These are phyloP conservation scores for Purshia tridentata DNA, from an alignment of 306 rosid genomes.

Conservation along the genomic window DNA sequence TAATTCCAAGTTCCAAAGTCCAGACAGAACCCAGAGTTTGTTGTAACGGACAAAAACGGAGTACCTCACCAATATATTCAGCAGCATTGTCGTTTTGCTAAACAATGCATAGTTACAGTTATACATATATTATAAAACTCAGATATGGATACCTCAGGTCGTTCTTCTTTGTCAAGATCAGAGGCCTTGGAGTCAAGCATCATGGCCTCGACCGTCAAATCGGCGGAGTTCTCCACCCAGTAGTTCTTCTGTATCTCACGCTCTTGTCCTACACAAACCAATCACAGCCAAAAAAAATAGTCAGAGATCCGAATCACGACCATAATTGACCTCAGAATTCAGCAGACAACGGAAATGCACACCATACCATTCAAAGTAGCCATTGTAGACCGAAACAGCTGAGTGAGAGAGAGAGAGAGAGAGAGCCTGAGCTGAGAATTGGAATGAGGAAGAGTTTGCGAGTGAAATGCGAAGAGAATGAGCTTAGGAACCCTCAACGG, in stretches of 20 bases:
- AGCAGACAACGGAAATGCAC: neutral
- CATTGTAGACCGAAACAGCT: constrained; percentile 24
- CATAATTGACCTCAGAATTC: neutral
- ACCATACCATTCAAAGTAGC: constrained; percentile 24
- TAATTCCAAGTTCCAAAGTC: neutral
- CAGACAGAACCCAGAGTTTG: neutral
- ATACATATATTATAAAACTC: neutral
- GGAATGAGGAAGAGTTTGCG: neutral
- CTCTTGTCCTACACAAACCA: constrained; percentile 40
- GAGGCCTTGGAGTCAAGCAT: constrained; percentile 95
- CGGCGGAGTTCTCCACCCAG: constrained; percentile 70
- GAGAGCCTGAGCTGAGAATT: neutral
- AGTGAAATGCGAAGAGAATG: neutral
- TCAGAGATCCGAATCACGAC: constrained; percentile 2
- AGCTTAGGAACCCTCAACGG: constrained; percentile 65
- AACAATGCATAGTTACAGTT: neutral
- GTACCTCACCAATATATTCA: neutral
- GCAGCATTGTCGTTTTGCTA: neutral
- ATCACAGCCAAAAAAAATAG: neutral
- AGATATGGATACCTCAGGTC: constrained; percentile 65
- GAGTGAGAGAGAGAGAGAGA: neutral
- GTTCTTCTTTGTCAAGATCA: constrained; percentile 90
- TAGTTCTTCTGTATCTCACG: constrained; percentile 71
- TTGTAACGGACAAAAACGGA: neutral
- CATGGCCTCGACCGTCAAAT: constrained; percentile 82